Conservation (phyloP, 2,329 filamentous ascomycete species). For the Rutstroemia sp. region DNA sequence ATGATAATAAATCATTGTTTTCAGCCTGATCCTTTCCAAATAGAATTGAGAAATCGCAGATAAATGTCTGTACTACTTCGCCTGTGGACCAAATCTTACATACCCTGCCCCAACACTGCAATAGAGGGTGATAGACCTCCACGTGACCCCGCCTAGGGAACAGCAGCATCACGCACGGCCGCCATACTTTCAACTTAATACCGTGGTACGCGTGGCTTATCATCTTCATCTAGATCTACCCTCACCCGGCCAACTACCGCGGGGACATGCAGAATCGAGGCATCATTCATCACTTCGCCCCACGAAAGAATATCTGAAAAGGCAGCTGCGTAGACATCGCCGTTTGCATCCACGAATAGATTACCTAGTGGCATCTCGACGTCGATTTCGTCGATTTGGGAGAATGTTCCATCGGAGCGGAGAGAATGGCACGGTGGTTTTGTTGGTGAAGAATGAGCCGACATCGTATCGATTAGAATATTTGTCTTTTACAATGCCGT, state of each 20-base stretch:
- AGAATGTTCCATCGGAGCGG: constrained; percentile 10
- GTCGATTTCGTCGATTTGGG: constrained; percentile 22
- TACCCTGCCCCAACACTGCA: no score
- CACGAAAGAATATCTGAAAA: constrained; percentile 26
- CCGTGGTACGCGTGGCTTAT: background rate
- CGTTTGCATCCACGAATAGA: constrained; percentile 30
- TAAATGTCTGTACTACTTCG: no score
- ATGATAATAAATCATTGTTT: no score
- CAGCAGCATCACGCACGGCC: no score
- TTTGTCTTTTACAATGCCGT: constrained; percentile 27
- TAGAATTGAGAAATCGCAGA: no score
- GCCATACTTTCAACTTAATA: constrained; percentile 1
- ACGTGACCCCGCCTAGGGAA: no score
- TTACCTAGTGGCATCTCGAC: constrained; percentile 30
- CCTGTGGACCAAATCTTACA: no score
- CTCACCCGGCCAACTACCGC: background rate
- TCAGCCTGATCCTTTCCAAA: no score
- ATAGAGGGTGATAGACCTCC: no score
- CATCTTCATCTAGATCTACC: background rate
- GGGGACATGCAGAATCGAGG: constrained; percentile 11
- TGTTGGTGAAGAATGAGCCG: constrained; percentile 17
- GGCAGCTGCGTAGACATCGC: constrained; percentile 29
- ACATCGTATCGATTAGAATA: constrained; percentile 30
- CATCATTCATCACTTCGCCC: constrained; percentile 13
- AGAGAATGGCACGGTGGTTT: background rate